phyloP scores from a whole-genome alignment of 768 basidiomycete species.

The Pseudohyphozyma bogoriensis region DNA sequence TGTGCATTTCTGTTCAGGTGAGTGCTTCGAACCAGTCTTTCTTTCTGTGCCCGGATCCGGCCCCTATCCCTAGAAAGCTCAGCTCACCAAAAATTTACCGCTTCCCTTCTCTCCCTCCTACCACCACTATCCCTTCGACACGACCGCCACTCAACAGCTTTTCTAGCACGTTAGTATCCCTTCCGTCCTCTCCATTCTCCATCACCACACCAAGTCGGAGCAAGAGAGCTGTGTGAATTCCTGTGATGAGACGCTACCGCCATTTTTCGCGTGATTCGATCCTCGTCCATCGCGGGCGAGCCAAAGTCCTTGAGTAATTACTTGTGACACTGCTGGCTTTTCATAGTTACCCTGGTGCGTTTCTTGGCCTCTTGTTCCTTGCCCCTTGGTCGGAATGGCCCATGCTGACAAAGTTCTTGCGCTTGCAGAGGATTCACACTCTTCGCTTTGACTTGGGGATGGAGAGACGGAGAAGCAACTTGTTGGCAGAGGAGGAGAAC shows the following conservation, averaged over 20 bases:
- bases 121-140: neutral
- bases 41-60: neutral
- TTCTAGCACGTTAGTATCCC: neutral
- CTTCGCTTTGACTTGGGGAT: neutral
- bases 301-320: constrained; percentile 6
- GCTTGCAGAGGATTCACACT: neutral
- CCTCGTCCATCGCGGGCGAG: constrained; percentile 22
- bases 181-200: neutral
- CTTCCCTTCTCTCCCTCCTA: neutral
- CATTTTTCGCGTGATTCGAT: constrained; percentile 23
- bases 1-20: too few species aligned
- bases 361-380: neutral
- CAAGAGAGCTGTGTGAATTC: neutral
- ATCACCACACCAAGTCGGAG: neutral
- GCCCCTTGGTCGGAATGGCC: neutral
- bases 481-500: neutral
- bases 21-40: too few species aligned
- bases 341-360: constrained; percentile 28
- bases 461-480: neutral
- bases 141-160: neutral
- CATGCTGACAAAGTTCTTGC: neutral
- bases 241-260: constrained; percentile 26
- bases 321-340: constrained; percentile 13
- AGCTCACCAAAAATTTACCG: neutral
- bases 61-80: neutral